Base-by-base conservation (phyloP, 1,139 yeast genomes). In the Suzukiozyma palmioleophila region DNA sequence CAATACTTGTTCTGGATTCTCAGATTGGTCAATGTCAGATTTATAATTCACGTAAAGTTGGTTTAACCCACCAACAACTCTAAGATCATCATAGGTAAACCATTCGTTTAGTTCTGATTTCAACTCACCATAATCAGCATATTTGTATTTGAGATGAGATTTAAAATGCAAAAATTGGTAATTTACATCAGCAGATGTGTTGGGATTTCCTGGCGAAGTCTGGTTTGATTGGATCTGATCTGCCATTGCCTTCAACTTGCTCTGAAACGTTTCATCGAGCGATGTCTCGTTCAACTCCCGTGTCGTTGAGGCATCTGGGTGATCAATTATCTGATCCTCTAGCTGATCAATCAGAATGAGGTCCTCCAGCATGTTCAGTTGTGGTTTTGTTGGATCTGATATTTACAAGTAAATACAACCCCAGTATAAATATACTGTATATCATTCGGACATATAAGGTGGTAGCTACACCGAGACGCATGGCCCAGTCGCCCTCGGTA, bases 21-120 rank as follows among this genome's bases (percentile, higher is more conserved):
- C 32, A n/a, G 16, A 14, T 12, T 12, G 3, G 6, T 28, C 31
- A 13, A 28, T 28, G 5, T 8, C 31, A 13, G 14, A 8, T 10
- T 46, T 41, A 41, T 44, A 57, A 21, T 39, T 37, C 5, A 39
- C 40, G 18, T 45, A 44, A 13, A 59, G 40, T 6, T 41, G 37
- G 8, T 44, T 46, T 31, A 62, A 46, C 3, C 60, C 62, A 8
- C 59, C 60, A 14, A 69, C 43, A 3, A 52, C 45, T 26, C 51
- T 49, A 35, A 76, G 65, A 53, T 84, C 92, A 35, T 66, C 59
- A 32, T 54, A 53, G 5, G 76, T 66, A 50, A 84, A 84, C 94
- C 94, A 84, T 37, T 81, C 83, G 32, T 70, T 66, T 15, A 83
- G 45, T 47, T 82, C 88, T 4, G 60, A 57, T 10, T 56, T 55